Percentiles rank a stretch among this genome's conserved stretches.
Conservation (phyloP, 2,329 filamentous ascomycete species). For the Knufia petricola region DNA sequence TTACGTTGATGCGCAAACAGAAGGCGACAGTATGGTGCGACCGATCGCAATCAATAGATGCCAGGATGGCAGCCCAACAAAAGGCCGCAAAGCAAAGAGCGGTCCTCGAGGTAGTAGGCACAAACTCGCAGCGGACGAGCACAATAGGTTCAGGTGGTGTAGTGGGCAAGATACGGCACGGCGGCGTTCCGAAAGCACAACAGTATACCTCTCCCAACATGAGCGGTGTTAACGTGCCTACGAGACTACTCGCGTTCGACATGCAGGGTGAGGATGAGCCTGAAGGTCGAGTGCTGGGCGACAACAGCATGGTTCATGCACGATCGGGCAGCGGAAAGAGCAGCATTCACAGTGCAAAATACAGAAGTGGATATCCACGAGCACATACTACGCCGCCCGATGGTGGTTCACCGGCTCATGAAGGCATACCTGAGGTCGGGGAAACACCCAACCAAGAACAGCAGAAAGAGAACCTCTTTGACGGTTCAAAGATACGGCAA, state of each 20-base stretch:
- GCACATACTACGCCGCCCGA: constrained; percentile 36
- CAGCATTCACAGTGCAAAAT: constrained; percentile 42
- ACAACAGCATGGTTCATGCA: constrained; percentile 36
- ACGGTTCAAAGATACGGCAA: constrained; percentile 7
- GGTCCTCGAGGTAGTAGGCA: constrained; percentile 61
- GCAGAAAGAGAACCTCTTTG: constrained; percentile 25
- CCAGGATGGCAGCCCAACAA: constrained; percentile 70
- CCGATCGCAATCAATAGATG: constrained; percentile 83
- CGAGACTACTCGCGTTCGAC: constrained; percentile 89
- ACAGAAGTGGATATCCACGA: constrained; percentile 37
- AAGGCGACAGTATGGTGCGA: constrained; percentile 99
- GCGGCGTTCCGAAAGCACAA: constrained; percentile 67
- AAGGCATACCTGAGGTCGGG: constrained; percentile 33
- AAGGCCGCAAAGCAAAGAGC: constrained; percentile 80
- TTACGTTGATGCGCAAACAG: constrained; percentile 89
- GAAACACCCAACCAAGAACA: constrained; percentile 30
- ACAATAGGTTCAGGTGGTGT: constrained; percentile 48
- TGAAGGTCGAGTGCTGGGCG: constrained; percentile 35
- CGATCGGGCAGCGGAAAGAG: constrained; percentile 51
- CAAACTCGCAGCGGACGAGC: constrained; percentile 43
- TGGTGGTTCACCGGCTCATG: constrained; percentile 19
- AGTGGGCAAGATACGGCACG: constrained; percentile 76
- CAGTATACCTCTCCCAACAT: constrained; percentile 71
- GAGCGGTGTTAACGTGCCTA: constrained; percentile 70
- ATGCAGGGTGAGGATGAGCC: constrained; percentile 81